A percentile compares a stretch with the other conserved stretches of the same genome.
Evolutionary conservation across 163 green algal genomes (phyloP).

Genomic region (Volvox carteri): DNA sequence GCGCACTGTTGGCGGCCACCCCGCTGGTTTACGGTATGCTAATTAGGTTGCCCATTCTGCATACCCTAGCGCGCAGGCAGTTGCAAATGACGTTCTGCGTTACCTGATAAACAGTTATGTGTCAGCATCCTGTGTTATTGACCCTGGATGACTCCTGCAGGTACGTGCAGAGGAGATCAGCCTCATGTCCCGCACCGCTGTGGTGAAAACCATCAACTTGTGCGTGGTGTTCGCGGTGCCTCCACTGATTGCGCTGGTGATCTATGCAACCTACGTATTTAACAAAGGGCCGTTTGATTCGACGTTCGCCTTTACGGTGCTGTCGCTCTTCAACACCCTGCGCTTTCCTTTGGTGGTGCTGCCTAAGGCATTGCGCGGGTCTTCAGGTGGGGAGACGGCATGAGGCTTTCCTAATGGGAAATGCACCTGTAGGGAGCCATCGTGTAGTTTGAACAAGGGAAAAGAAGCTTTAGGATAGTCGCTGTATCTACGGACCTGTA

Average conservation of each 20-base stretch:
- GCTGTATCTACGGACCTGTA: no score
- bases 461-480: no score
- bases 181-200: conserved; percentile 57
- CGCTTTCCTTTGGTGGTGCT: conserved; percentile 84
- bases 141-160: conserved; percentile 25
- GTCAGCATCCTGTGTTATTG: neutral
- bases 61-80: no score
- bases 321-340: conserved; percentile 88
- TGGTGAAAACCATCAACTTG: conserved; percentile 77
- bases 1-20: no score
- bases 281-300: conserved; percentile 70
- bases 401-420: no score
- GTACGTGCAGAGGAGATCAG: conserved; percentile 67
- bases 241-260: conserved; percentile 69
- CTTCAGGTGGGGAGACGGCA: conserved; percentile 67
- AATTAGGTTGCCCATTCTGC: no score
- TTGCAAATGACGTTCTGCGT: no score
- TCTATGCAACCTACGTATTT: conserved; percentile 78
- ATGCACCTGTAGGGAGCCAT: no score
- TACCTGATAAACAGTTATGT: no score
- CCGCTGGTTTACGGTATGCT: no score
- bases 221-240: conserved; percentile 77
- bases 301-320: conserved; percentile 81
- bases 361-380: conserved; percentile 74
- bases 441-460: no score